Evolutionary conservation across 2,329 filamentous ascomycete genomes (phyloP).

Genomic region (Colletotrichum sojae): DNA sequence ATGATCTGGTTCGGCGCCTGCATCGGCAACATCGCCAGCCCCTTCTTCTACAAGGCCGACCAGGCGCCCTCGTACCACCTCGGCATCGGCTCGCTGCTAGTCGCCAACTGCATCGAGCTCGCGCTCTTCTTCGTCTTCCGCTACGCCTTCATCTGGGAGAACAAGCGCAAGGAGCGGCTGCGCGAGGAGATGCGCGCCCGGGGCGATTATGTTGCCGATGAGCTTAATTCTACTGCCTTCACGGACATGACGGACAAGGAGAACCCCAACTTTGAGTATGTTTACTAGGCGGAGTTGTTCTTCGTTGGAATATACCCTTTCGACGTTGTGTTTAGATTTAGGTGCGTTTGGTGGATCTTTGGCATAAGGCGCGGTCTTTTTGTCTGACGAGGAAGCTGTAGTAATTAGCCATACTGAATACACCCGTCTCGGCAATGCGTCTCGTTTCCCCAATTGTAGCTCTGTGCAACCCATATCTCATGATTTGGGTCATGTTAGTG

Average conservation of each 20-base stretch:
- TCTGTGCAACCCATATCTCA: no score
- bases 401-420: no score
- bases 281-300: constrained; percentile 48
- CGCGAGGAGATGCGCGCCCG: constrained; percentile 49
- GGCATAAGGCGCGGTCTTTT: no score
- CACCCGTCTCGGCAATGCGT: no score
- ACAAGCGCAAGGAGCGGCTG: constrained; percentile 53
- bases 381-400: no score
- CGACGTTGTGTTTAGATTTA: no score
- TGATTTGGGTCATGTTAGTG: neutral
- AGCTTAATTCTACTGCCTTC: constrained; percentile 57
- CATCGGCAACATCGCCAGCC: constrained; percentile 72
- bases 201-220: constrained; percentile 44
- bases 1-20: constrained; percentile 73
- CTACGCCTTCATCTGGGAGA: constrained; percentile 56
- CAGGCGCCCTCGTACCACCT: constrained; percentile 61
- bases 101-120: constrained; percentile 56
- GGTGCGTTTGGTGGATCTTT: no score
- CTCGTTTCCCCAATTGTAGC: no score
- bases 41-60: constrained; percentile 72
- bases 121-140: constrained; percentile 56
- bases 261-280: constrained; percentile 58
- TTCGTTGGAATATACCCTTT: no score
- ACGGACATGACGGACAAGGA: constrained; percentile 59
- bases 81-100: constrained; percentile 59